Conservation (phyloP, 2,329 filamentous ascomycete species). For the Aspergillus terreus region DNA sequence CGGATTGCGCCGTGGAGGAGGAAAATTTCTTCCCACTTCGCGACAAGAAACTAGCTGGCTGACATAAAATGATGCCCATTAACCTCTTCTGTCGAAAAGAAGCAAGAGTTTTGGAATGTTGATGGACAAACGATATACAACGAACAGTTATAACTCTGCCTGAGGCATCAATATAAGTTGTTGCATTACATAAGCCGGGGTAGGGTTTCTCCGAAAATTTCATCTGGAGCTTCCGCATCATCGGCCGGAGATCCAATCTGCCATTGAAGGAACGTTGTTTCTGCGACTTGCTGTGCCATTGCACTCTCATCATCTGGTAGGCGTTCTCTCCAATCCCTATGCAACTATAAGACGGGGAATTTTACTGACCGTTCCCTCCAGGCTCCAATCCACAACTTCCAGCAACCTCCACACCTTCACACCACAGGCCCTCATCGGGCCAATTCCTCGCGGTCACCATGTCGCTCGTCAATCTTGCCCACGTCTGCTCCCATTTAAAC, state of each 20-base stretch:
- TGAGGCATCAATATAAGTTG: neutral
- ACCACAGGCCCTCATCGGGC: conserved; percentile 17
- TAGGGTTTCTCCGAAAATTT: conserved; percentile 37
- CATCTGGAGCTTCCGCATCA: conserved; percentile 21
- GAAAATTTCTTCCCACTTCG: too few relatives aligned
- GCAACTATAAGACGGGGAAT: neutral
- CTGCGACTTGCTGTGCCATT: neutral
- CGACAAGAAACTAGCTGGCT: too few relatives aligned
- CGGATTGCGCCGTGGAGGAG: too few relatives aligned
- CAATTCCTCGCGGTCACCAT: conserved; percentile 42
- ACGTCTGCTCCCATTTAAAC: conserved; percentile 87
- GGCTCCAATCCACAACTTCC: neutral
- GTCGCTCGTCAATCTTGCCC: conserved; percentile 70
- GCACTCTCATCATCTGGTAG: neutral
- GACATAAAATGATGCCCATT: too few relatives aligned
- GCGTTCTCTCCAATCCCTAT: neutral
- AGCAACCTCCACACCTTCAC: neutral
- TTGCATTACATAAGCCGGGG: neutral
- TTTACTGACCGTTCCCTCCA: neutral
- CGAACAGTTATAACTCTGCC: neutral
- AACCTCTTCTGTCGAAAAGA: too few relatives aligned
- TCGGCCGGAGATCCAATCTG: neutral
- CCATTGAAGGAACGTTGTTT: neutral
- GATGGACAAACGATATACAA: too few relatives aligned
- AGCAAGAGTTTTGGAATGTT: too few relatives aligned